Base-by-base conservation (phyloP, 1,139 yeast genomes). In the Saccharomyces uvarum region DNA sequence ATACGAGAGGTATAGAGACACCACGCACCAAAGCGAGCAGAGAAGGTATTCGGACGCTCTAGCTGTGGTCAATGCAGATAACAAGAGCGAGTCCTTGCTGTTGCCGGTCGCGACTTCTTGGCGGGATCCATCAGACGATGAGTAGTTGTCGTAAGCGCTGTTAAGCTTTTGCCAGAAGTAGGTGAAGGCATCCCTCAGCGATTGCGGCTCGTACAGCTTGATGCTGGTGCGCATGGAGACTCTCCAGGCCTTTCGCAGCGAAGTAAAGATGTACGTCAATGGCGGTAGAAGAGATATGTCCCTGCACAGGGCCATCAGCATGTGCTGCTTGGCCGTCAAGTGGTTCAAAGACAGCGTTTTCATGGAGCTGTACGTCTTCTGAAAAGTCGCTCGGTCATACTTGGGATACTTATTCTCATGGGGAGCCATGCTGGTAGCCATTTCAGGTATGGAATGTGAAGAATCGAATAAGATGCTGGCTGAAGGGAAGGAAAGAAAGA, bases 21-120 rank as follows among this genome's bases (percentile, higher is more conserved):
- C 98, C 6, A 87, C 68, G 67, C 97, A 86, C 95, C 95, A 86
- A 14, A 86, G 70, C 0, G 89, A 86, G 4, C 90, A 83, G 48
- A 86, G 71, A 59, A 86, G 76, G 63, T 83, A 86, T 64, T 86
- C 95, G 0, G 88, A 82, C 1, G 84, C 77, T 31, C 88, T 72
- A 1, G 86, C 87, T 3, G 78, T 71, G 0, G 84, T 80, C 48
- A 81, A 66, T 13, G 74, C 68, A 51, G 65, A 61, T 11, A 69
- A 58, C 27, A 68, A 57, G 27, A 51, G 58, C 46, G 53, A 41
- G n/a, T 33, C 50, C 46, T 49, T 62, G 65, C 64, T 66, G 66
- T 42, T 59, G 31, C 51, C n/a, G 54, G 19, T 24, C 29, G 29
- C 31, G 33, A 13, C 16, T 27, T 27, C 24, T 19, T 26, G 13